Percentiles rank a stretch among this genome's conserved stretches.
Conservation (phyloP, 305 asterid genomes). For the Ajuga reptans region DNA sequence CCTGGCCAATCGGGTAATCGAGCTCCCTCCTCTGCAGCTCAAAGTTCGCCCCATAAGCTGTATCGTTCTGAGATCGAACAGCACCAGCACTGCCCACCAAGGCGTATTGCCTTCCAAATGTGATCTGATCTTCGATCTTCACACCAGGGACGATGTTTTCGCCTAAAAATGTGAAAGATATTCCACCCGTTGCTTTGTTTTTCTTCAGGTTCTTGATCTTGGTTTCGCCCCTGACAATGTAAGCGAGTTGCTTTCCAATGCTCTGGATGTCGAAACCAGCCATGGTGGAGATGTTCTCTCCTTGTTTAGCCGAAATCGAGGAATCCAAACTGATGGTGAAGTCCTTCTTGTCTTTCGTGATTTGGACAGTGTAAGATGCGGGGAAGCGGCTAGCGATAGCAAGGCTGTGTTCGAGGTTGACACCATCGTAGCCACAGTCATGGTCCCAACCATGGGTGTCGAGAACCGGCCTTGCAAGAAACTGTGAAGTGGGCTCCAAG, state of each 20-base stretch:
- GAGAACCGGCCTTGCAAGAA: constrained; percentile 86
- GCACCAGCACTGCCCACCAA: constrained; percentile 81
- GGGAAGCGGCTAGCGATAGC: constrained; percentile 62
- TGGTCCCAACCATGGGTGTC: constrained; percentile 97
- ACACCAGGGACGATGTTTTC: constrained; percentile 72
- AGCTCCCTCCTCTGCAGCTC: constrained; percentile 74
- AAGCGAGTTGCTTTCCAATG: constrained; percentile 85
- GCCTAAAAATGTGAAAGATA: constrained; percentile 66
- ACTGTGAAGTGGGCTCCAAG: constrained; percentile 90
- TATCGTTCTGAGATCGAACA: constrained; percentile 55
- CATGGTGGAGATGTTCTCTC: constrained; percentile 66
- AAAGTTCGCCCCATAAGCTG: constrained; percentile 80
- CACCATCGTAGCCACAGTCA: constrained; percentile 95
- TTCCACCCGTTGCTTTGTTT: constrained; percentile 62
- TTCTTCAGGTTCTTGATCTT: constrained; percentile 56
- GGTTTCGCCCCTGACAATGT: constrained; percentile 69
- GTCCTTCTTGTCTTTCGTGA: constrained; percentile 87
- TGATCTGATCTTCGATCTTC: constrained; percentile 68
- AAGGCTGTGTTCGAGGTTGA: constrained; percentile 70
- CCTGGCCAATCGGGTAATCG: constrained; percentile 85
- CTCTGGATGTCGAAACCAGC: constrained; percentile 84
- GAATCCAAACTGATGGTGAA: constrained; percentile 78
- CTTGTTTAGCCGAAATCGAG: constrained; percentile 57
- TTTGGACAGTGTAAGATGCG: constrained; percentile 60
- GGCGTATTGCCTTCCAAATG: constrained; percentile 54